phyloP scores from a whole-genome alignment of 169 alveolate genomes.

The Eimeria tenella region DNA sequence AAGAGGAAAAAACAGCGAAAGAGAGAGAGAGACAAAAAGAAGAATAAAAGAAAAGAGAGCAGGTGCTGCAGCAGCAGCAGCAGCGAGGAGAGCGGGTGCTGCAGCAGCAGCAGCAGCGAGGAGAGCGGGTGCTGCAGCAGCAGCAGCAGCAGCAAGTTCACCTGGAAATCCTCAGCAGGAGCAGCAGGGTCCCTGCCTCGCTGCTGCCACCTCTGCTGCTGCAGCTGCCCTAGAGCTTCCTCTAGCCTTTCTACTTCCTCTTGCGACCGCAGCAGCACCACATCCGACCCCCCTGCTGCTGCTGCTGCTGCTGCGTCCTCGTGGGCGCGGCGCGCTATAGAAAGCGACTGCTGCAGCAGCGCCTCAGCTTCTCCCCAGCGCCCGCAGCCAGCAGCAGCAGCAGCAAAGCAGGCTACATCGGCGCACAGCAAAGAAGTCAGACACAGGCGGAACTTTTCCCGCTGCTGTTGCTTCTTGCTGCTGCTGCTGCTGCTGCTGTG shows the following conservation, averaged over 20 bases:
- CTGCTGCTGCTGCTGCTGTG: constrained; percentile 44
- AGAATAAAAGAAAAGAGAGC: not conserved
- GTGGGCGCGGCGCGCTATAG: constrained; percentile 22
- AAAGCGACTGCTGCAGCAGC: constrained; percentile 50
- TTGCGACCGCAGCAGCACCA: not conserved
- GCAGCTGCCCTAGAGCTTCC: constrained; percentile 51
- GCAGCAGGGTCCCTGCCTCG: constrained; percentile 27
- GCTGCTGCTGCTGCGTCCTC: constrained; percentile 61
- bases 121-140: not conserved
- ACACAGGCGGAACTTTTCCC: constrained; percentile 6
- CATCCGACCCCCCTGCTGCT: not conserved
- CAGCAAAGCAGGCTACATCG: constrained; percentile 49
- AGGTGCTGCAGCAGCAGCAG: constrained; percentile 20
- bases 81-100: not conserved
- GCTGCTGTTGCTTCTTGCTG: constrained; percentile 35
- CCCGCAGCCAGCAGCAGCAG: constrained; percentile 44
- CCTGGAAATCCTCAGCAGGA: constrained; percentile 44
- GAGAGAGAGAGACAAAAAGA: not conserved
- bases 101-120: not conserved
- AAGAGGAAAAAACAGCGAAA: not conserved
- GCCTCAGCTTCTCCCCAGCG: constrained; percentile 57
- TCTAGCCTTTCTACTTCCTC: constrained; percentile 34
- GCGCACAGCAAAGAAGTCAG: constrained; percentile 31
- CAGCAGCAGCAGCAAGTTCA: not conserved
- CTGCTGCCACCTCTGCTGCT: constrained; percentile 40